These are phyloP conservation scores for Meyerozyma carpophila DNA, from an alignment of 1,139 yeast genomes.

Conservation along the genomic window DNA sequence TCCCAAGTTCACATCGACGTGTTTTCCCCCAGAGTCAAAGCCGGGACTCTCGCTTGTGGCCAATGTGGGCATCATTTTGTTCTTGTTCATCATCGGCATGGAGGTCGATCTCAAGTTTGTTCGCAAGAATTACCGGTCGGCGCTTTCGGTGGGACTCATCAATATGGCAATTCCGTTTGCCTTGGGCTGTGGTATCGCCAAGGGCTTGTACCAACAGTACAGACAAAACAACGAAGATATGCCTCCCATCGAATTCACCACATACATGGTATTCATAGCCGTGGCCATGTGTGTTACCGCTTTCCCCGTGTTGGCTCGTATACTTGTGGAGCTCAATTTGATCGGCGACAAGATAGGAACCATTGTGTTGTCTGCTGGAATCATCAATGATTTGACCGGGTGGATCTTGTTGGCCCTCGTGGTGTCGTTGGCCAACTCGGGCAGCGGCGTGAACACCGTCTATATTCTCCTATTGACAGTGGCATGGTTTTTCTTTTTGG, in stretches of 20 bases:
- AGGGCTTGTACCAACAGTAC: constrained; percentile 59
- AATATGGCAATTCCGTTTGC: constrained; percentile 77
- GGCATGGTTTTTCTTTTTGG: constrained; percentile 62
- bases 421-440: constrained; percentile 69
- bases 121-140: constrained; percentile 52
- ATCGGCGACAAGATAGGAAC: constrained; percentile 71
- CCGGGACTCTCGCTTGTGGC: constrained; percentile 65
- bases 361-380: constrained; percentile 78
- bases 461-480: constrained; percentile 59
- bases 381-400: constrained; percentile 73
- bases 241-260: constrained; percentile 51
- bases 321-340: constrained; percentile 64
- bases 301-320: constrained; percentile 77
- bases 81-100: constrained; percentile 69
- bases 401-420: constrained; percentile 75
- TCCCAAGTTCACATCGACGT: constrained; percentile 56
- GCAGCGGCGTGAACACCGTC: constrained; percentile 61
- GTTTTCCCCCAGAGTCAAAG: constrained; percentile 59
- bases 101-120: constrained; percentile 69
- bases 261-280: constrained; percentile 71
- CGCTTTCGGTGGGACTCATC: constrained; percentile 60
- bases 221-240: constrained; percentile 18
- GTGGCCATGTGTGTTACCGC: constrained; percentile 82
- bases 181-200: constrained; percentile 65
- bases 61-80: constrained; percentile 65